Base-by-base conservation (phyloP, 164 flowering plant genomes). In the Dillenia suffruticosa region DNA sequence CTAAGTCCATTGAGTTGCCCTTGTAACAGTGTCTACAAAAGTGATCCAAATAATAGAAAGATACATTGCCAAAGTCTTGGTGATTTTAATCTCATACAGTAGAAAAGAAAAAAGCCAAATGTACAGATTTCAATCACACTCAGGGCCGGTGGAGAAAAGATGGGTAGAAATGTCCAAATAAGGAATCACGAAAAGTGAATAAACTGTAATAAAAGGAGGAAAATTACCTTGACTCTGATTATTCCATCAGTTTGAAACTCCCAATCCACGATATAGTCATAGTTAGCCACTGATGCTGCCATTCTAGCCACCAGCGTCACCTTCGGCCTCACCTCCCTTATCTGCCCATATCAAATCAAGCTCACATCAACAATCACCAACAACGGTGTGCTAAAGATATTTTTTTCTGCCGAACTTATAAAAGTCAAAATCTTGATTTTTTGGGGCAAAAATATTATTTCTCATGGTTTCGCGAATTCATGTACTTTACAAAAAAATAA, bases 271-370 rank as follows among this genome's bases (percentile, higher is more conserved):
- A 89, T 94, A 52, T 94, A 94, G 59, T 94, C 97, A 40, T 94
- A 94, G 77, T 94, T 94, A 0, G 86, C 97, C 0, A 94, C 95
- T 1, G 98, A 86, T 15, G 97, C 97, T 16, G 90, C 97, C 97
- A 94, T 89, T 24, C 98, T 71, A 12, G 76, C 97, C 81, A 94
- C 97, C 44, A 91, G 65, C 9, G 92, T 94, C 82, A 94, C 97
- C 77, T 94, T 87, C 53, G 92, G 92, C 75, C 97, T 82, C 46
- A 63, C 90, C 68, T 88, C 97, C 1, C 80, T 71, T 17, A 86
- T 78, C 97, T 90, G 77, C 69, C 63, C 44, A 51, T n/a, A 49
- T 32, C 40, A 4, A 5, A 19, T 1, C 1, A 19, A 19, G 1
- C 22, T 19, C 22, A 19, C 1, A 19, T 19, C 22, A 19, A 19